phyloP scores from a whole-genome alignment of 2,329 filamentous ascomycete genomes.

The Daldinia eschscholtzii region DNA sequence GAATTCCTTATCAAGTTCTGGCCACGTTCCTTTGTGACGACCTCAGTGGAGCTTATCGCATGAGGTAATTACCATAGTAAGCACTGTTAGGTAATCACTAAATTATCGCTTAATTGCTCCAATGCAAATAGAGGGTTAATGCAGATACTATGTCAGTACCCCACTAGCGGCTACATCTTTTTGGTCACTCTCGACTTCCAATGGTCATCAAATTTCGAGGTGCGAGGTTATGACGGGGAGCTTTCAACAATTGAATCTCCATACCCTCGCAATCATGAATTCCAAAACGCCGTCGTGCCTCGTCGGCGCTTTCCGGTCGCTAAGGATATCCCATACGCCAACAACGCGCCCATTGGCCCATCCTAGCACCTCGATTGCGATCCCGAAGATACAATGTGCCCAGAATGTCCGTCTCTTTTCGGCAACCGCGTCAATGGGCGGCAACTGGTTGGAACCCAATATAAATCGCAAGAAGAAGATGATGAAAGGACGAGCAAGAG shows the following conservation, averaged over 20 bases:
- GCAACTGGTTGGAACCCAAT: conserved; percentile 86
- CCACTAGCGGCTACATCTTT: conserved; percentile 19
- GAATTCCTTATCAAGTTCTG: conserved; percentile 31
- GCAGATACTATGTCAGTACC: neutral
- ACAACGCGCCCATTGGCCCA: conserved; percentile 56
- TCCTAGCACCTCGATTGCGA: conserved; percentile 49
- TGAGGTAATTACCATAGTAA: neutral
- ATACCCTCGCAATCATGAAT: conserved; percentile 60
- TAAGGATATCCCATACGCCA: conserved; percentile 60
- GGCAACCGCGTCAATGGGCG: conserved; percentile 69
- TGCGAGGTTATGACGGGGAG: conserved; percentile 17
- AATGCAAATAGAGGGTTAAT: conserved; percentile 1
- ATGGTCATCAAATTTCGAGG: conserved; percentile 35
- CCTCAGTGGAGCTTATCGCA: conserved; percentile 1
- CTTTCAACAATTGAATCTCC: conserved; percentile 26
- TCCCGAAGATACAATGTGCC: conserved; percentile 52
- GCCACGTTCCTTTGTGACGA: conserved; percentile 35
- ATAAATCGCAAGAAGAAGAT: conserved; percentile 83
- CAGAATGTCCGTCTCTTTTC: conserved; percentile 76
- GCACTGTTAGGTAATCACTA: neutral
- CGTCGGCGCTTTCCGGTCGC: conserved; percentile 63
- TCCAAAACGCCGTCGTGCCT: conserved; percentile 60
- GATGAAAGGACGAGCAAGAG: conserved; percentile 89
- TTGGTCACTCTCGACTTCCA: conserved; percentile 17
- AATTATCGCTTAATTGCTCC: neutral